Base-by-base conservation (phyloP, 2,329 filamentous ascomycete genomes). In the Fusarium oxysporum region DNA sequence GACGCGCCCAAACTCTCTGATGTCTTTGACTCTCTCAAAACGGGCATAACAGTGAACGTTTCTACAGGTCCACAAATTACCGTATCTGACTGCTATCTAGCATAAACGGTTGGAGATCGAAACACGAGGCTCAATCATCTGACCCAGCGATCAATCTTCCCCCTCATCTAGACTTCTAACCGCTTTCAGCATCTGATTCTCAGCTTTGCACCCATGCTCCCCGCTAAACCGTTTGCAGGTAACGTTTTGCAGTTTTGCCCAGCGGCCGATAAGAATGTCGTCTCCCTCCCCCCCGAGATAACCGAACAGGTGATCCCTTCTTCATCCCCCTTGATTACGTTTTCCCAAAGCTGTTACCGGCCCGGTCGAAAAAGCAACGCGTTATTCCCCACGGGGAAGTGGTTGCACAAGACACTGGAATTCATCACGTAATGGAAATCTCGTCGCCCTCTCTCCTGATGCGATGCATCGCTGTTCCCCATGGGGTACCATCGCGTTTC, bases 401-500 rank as follows among this genome's bases (percentile, higher is more conserved):
- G 32, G 7, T 54, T 1, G 28, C 13, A 30, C 50, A 55, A 55
- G n/a, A 43, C 28, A 9, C 41, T 33, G 40, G 19, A 54, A 53
- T 33, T 43, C 65, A 72, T 74, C 72, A 74, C 72, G 72, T 74
- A 74, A 74, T 74, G 48, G 51, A 70, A 54, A 72, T 63, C n/a
- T n/a, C 45, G 35, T 60, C 33, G 35, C 16, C 16, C 28, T 57
- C 33, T 37, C 38, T 7, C 48, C 43, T 61, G 56, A 59, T 59
- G 50, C 57, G 38, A 43, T 61, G 35, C 47, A 65, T 62, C 40
- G 53, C 10, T n/a, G 41, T 65, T 62, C 71, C 71, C 71, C 71
- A 72, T 74, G 71, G 71, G 71, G 71, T 55, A 67, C 30, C 9
- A 30, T 60, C 14, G 45, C 32, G 32, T 38, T 23, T 73, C 71